These are phyloP conservation scores for Hortiboletus campestris DNA, from an alignment of 768 basidiomycete genomes.

Conservation along the genomic window DNA sequence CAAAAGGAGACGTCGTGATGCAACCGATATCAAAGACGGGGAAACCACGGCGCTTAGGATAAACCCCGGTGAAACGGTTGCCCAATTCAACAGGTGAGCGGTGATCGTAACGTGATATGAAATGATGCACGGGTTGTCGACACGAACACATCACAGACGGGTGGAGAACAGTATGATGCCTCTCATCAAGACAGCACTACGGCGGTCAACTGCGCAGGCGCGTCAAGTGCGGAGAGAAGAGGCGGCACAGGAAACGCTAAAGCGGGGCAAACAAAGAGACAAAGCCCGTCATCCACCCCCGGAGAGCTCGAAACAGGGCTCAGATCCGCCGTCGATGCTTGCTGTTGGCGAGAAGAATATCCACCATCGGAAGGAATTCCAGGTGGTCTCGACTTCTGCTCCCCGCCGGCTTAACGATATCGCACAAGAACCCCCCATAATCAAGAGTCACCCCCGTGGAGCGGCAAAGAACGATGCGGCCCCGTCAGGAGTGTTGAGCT, in stretches of 20 bases:
- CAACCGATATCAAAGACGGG: slow-evolving; percentile 12
- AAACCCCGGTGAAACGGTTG: slow-evolving; percentile 65
- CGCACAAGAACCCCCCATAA: slow-evolving; percentile 62
- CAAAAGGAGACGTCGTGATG: slow-evolving; percentile 32
- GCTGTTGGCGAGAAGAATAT: slow-evolving; percentile 21
- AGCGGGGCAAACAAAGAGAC: slow-evolving; percentile 13
- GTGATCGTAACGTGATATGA: slow-evolving; percentile 10
- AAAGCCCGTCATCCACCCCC: slow-evolving; percentile 5
- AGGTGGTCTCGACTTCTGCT: slow-evolving; percentile 45
- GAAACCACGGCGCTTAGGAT: slow-evolving; percentile 42
- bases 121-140: slow-evolving; percentile 4
- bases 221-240: slow-evolving; percentile 44
- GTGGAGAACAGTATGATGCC: slow-evolving; percentile 73
- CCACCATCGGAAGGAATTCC: slow-evolving; percentile 44
- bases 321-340: slow-evolving; percentile 14
- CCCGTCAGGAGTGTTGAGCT: slow-evolving; percentile 53
- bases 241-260: slow-evolving; percentile 15
- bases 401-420: slow-evolving; percentile 72
- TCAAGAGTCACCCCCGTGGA: slow-evolving; percentile 55
- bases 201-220: slow-evolving; percentile 49
- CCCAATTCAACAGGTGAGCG: slow-evolving; percentile 72
- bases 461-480: slow-evolving; percentile 29
- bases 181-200: slow-evolving; percentile 58
- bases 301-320: slow-evolving; percentile 9
- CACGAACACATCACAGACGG: slow-evolving; percentile 42